Evolutionary conservation across 371 early-diverging fungal species (phyloP).

Genomic region (Thermomucor indicae-seudaticae): DNA sequence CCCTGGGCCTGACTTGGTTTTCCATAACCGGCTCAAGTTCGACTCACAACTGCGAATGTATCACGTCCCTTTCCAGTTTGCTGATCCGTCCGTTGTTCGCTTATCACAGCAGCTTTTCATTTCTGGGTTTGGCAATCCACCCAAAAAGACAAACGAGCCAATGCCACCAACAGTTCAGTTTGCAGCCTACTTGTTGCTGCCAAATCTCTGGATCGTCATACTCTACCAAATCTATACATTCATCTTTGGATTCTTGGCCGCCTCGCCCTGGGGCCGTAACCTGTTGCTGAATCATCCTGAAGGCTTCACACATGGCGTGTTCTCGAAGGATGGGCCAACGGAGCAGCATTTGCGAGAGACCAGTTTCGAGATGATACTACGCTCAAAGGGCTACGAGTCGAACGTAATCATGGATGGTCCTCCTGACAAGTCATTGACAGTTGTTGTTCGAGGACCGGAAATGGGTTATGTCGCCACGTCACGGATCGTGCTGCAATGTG

Average conservation of each 20-base stretch:
- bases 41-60: conserved; percentile 49
- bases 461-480: conserved; percentile 63
- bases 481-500: conserved; percentile 53
- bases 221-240: conserved; percentile 28
- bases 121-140: conserved; percentile 27
- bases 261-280: conserved; percentile 52
- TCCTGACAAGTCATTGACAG: conserved; percentile 42
- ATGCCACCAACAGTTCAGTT: conserved; percentile 56
- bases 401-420: conserved; percentile 10
- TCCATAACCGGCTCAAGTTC: conserved; percentile 36
- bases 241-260: conserved; percentile 47
- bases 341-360: conserved; percentile 50
- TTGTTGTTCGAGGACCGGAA: conserved; percentile 58
- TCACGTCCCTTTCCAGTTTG: conserved; percentile 55
- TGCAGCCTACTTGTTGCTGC: conserved; percentile 54
- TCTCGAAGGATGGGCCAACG: conserved; percentile 58
- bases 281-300: conserved; percentile 57
- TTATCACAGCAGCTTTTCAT: conserved; percentile 52
- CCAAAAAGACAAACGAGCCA: conserved; percentile 10
- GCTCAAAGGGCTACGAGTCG: conserved; percentile 47
- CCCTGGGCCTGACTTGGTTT: conserved; percentile 33
- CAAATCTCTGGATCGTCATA: conserved; percentile 43
- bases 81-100: conserved; percentile 56
- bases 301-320: conserved; percentile 46
- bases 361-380: conserved; percentile 50